Conservation (phyloP, 23 red algal species). For the Agarophyton chilense region DNA sequence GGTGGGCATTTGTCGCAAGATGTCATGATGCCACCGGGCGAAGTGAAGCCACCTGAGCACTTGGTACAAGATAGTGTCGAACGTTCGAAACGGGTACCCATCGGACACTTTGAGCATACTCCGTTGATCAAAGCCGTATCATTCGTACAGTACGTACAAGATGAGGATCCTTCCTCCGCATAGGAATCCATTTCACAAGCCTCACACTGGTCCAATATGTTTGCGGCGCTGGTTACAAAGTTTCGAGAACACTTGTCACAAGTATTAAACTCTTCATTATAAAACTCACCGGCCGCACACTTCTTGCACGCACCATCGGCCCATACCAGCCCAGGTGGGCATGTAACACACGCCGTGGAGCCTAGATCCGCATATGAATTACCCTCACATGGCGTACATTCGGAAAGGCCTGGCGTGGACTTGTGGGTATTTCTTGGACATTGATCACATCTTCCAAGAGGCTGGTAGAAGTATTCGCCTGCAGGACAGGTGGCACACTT, state of each 20-base stretch:
- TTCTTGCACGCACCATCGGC: constrained; percentile 3
- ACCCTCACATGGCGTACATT: not conserved
- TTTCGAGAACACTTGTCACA: constrained; percentile 5
- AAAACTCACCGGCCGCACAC: constrained; percentile 12
- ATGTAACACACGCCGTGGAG: not conserved
- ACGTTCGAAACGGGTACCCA: not conserved
- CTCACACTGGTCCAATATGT: not conserved
- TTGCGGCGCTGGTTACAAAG: not conserved
- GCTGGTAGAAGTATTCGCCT: not conserved
- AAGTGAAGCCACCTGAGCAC: constrained; percentile 4
- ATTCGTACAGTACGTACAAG: constrained; percentile 1
- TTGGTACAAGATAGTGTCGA: not conserved
- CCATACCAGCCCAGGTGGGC: constrained; percentile 11
- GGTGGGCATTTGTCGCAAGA: not conserved
- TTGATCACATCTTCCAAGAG: not conserved
- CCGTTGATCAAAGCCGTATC: constrained; percentile 14
- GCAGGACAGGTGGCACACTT: not conserved
- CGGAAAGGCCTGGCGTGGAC: not conserved
- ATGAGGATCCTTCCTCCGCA: not conserved
- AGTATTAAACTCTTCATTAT: constrained; percentile 18
- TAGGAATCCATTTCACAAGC: not conserved
- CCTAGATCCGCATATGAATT: constrained; percentile 1
- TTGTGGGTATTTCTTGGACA: constrained; percentile 16
- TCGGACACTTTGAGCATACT: not conserved
- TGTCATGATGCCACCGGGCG: not conserved